Base-by-base conservation (phyloP, 257 asterid species). In the Gynochthodes officinalis region DNA sequence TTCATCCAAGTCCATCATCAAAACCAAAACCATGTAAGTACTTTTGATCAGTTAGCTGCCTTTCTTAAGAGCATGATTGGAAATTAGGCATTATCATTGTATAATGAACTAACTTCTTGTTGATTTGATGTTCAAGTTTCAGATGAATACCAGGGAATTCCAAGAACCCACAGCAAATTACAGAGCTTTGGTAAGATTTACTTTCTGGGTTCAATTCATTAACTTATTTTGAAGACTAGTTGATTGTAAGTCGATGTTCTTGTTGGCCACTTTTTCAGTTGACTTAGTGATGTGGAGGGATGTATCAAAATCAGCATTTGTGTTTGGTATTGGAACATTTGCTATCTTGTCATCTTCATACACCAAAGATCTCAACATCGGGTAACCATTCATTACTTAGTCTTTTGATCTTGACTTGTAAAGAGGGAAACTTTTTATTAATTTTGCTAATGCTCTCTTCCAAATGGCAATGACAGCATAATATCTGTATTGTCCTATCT, bases 281-380 rank as follows among this genome's bases (percentile, higher is more conserved):
- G 94, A 92, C 53, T 65, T 89, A 32, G 74, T 95, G 18, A 95
- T 92, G 99, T 95, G 99, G 99, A 92, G 82, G 70, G 96, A 95
- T 71, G 85, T 69, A 74, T 85, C 98, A 79, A 92, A 84, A 83
- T 81, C 98, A 76, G 88, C 99, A 73, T 89, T 95, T 64, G 77
- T 89, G 4, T 95, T 90, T 87, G 99, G 99, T 62, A 66, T 87
- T 75, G 97, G 97, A 43, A 86, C 96, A 14, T 95, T 95, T 82
- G 76, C 83, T 39, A 89, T 92, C 2, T 73, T 95, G 62, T 91
- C 96, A 43, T 89, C 98, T 69, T 89, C 98, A 49, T 90, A 80
- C 86, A 85, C 96, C 21, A 76, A 77, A 77, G 96, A 86, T 74
- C 86, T 91, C 66, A 92, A 85, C 77, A 84, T 90, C 89, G 89